Evolutionary conservation across 768 basidiomycete genomes (phyloP).

Genomic region (Mycena filopes): DNA sequence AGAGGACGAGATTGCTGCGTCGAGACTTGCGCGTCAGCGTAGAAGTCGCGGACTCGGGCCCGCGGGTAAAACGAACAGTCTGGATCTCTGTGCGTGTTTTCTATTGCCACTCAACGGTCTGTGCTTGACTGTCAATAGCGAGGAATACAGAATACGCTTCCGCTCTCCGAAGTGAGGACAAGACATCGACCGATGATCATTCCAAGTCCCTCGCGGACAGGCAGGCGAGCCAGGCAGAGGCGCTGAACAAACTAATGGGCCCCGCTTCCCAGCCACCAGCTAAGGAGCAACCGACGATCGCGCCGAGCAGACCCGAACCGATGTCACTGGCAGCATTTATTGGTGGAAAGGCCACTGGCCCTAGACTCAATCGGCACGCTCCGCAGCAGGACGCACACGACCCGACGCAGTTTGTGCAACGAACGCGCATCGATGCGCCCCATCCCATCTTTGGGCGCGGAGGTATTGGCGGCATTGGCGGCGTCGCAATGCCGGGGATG

Average conservation of each 20-base stretch:
- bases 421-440: constrained; percentile 58
- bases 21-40: constrained; percentile 59
- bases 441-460: constrained; percentile 84
- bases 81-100: constrained; percentile 60
- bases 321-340: constrained; percentile 87
- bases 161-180: constrained; percentile 37
- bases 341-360: constrained; percentile 80
- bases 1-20: constrained; percentile 70
- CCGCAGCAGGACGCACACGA: constrained; percentile 77
- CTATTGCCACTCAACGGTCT: constrained; percentile 14
- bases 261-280: constrained; percentile 16
- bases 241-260: constrained; percentile 59
- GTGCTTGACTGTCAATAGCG: constrained; percentile 13
- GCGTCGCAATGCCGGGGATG: constrained; percentile 83
- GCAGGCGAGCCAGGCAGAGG: constrained; percentile 55
- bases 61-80: constrained; percentile 49
- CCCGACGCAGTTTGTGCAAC: constrained; percentile 75
- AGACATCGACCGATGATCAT: constrained; percentile 28
- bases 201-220: constrained; percentile 41
- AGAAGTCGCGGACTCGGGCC: constrained; percentile 56
- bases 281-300: background rate
- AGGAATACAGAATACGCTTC: constrained; percentile 38
- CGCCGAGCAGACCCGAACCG: constrained; percentile 51
- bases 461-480: constrained; percentile 60
- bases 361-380: constrained; percentile 75